Evolutionary conservation across 768 basidiomycete species (phyloP).

Genomic region (Lentinula lateritia): DNA sequence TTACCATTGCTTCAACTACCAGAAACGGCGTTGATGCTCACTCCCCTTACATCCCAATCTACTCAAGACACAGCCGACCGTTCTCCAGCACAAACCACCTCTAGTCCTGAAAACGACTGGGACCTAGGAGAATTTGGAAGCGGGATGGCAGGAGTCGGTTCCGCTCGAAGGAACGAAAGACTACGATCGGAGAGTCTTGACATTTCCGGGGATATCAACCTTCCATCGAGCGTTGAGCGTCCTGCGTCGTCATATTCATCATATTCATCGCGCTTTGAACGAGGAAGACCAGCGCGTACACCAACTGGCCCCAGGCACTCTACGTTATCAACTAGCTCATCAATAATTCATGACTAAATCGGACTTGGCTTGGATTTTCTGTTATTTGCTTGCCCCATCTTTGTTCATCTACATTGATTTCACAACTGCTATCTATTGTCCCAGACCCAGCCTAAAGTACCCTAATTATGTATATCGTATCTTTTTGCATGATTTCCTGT

Average conservation of each 20-base stretch:
- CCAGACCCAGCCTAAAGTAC: not conserved
- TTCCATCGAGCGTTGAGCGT: not conserved
- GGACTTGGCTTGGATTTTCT: not conserved
- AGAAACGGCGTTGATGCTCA: not conserved
- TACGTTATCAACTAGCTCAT: not conserved
- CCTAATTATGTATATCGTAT: not conserved
- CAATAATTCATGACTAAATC: not conserved
- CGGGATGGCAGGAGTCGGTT: conserved; percentile 1
- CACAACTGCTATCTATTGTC: not conserved
- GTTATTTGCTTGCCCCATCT: not conserved
- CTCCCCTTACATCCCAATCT: not conserved
- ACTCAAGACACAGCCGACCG: not conserved
- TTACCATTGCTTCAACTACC: not conserved
- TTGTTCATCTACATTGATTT: not conserved
- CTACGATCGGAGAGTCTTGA: conserved; percentile 2
- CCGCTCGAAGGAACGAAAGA: conserved; percentile 1
- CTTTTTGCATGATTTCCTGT: not conserved
- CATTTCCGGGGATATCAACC: not conserved
- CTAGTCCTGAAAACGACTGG: not conserved
- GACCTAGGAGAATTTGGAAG: not conserved
- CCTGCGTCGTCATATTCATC: not conserved
- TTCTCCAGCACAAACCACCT: not conserved
- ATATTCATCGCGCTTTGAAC: not conserved
- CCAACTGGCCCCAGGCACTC: not conserved
- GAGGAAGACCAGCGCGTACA: not conserved